Evolutionary conservation across 306 rosid species (phyloP).

Genomic region (Castanea sativa): DNA sequence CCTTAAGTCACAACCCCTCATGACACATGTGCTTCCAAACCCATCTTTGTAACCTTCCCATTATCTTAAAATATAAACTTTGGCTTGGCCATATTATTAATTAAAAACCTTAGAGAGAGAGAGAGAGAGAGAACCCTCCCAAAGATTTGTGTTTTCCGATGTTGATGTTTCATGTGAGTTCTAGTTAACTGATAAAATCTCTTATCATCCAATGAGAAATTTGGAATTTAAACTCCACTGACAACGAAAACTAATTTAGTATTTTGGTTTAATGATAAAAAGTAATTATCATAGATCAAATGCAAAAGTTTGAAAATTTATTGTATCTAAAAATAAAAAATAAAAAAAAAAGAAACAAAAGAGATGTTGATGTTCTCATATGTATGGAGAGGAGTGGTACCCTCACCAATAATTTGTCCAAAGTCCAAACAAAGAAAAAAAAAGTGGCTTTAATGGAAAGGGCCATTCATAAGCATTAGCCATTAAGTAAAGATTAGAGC

Average conservation of each 20-base stretch:
- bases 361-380: background rate
- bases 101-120: background rate
- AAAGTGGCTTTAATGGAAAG: slow-evolving; percentile 71
- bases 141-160: background rate
- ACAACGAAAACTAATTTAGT: no score
- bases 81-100: background rate
- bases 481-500: slow-evolving; percentile 72
- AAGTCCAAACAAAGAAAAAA: slow-evolving; percentile 18
- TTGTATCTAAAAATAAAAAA: no score
- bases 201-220: no score
- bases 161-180: no score
- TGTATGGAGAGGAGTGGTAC: slow-evolving; percentile 3
- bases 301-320: no score
- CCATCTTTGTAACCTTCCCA: slow-evolving; percentile 13
- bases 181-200: no score
- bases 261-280: no score
- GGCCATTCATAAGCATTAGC: slow-evolving; percentile 71
- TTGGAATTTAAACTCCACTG: no score
- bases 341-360: no score
- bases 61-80: background rate
- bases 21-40: slow-evolving; percentile 5
- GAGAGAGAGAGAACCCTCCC: background rate
- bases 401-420: slow-evolving; percentile 35
- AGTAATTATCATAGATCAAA: no score
- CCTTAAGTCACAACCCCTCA: slow-evolving; percentile 16